Conservation (phyloP, 108 stramenopile genomes). For the Chaetoceros tenuissimus region DNA sequence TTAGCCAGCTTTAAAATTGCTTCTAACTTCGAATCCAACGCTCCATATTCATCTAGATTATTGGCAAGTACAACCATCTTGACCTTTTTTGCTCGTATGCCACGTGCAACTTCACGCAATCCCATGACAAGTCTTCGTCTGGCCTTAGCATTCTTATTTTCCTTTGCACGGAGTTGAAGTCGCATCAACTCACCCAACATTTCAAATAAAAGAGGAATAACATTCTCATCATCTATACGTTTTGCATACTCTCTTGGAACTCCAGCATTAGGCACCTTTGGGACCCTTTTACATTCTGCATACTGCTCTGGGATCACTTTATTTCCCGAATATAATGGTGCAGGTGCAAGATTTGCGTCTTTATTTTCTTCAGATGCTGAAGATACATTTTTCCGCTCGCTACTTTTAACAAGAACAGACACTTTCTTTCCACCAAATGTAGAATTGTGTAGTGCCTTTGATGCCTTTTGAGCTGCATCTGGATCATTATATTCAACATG, state of each 20-base stretch:
- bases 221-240: constrained; percentile 38
- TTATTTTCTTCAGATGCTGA: neutral
- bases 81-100: constrained; percentile 80
- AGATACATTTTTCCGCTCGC: neutral
- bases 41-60: constrained; percentile 84
- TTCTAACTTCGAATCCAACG: constrained; percentile 75
- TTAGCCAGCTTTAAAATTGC: constrained; percentile 72
- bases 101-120: constrained; percentile 80
- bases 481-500: constrained; percentile 1
- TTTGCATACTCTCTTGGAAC: constrained; percentile 55
- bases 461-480: constrained; percentile 23
- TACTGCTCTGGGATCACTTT: constrained; percentile 71
- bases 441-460: constrained; percentile 41
- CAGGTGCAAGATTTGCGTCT: constrained; percentile 3
- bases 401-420: constrained; percentile 15
- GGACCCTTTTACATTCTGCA: constrained; percentile 71
- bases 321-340: constrained; percentile 57
- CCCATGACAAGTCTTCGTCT: constrained; percentile 85
- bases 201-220: constrained; percentile 53
- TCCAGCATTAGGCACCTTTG: constrained; percentile 61
- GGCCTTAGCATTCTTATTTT: constrained; percentile 67
- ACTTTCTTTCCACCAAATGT: constrained; percentile 50
- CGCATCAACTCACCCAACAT: constrained; percentile 83
- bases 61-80: constrained; percentile 87
- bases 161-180: constrained; percentile 58